Evolutionary conservation across 192 early-diverging fungal species (phyloP).

Genomic region (Phycomyces nitens): DNA sequence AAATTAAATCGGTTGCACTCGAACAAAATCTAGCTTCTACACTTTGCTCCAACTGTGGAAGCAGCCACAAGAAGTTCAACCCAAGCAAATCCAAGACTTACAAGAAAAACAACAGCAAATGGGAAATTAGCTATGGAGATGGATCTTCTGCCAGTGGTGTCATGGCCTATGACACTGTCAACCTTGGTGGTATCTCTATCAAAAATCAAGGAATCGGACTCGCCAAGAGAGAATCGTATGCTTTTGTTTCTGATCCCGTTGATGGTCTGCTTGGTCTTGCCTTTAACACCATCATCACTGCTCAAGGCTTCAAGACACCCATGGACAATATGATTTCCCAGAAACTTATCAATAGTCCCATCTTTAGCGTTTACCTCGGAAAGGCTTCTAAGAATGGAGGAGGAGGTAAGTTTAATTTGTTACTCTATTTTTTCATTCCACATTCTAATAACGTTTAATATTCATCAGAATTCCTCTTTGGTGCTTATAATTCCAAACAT

Average conservation of each 20-base stretch:
- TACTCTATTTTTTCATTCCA: background rate
- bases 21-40: slow-evolving; percentile 32
- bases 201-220: slow-evolving; percentile 59
- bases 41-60: slow-evolving; percentile 19
- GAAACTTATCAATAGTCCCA: slow-evolving; percentile 50
- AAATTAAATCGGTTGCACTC: too few relatives aligned
- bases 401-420: slow-evolving; percentile 19
- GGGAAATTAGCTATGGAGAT: slow-evolving; percentile 65
- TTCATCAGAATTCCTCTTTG: slow-evolving; percentile 44
- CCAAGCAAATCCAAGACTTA: slow-evolving; percentile 39
- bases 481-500: slow-evolving; percentile 36
- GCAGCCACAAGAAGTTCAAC: slow-evolving; percentile 32
- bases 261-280: slow-evolving; percentile 35
- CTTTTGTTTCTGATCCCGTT: slow-evolving; percentile 16
- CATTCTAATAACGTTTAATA: background rate
- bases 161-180: slow-evolving; percentile 53
- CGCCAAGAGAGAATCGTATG: slow-evolving; percentile 37
- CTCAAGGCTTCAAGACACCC: slow-evolving; percentile 36
- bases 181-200: slow-evolving; percentile 57
- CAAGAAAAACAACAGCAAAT: slow-evolving; percentile 52
- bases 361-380: slow-evolving; percentile 70
- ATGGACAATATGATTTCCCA: slow-evolving; percentile 54
- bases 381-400: slow-evolving; percentile 37
- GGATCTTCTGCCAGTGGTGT: slow-evolving; percentile 47
- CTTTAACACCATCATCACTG: slow-evolving; percentile 28